Evolutionary conservation across 2,329 filamentous ascomycete genomes (phyloP), one percentile per base, ranked within the genome.

Genomic region (Fusarium circinatum): DNA sequence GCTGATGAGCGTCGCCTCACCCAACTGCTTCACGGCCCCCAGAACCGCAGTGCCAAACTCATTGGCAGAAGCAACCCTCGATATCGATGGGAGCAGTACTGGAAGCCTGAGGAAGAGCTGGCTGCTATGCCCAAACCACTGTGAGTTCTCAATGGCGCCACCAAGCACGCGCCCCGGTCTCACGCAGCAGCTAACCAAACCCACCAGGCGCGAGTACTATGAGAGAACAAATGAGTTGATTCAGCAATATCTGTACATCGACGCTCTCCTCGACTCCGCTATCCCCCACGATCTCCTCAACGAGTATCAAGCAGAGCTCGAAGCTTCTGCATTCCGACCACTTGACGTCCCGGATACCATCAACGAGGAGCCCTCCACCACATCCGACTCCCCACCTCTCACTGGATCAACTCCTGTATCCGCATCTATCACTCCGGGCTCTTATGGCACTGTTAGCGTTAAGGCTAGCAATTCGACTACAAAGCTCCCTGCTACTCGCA

Each of bases 231-330:
- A 98, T 83, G 91, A 92, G 75, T 86, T 98, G 48, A 91, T 98
- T 67, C 93, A 96, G 81, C 93, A 97, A 80, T 98, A 98, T 81
- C 87, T 97, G 72, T 98, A 97, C 81, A 98, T 98, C 77, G 96
- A 98, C 83, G 90, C 92, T 59, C 86, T 98, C 64, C 88, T 98
- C 70, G 95, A 98, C 83, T 98, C 94, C 14, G 95, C 94, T 36
- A 89, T 98, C n/a, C 95, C 95, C 5, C 95, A 97, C 79, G 92
- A 96, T 77, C 86, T 98, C 49, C 91, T 98, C 65, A 95, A 97
- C 79, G 95, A 98, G 82, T 98, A 98, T 82, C 91, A 83, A 41
- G 81, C 91, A 73, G 86, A 92, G 72, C 85, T 90, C 56, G 86
- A 89, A 48, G 85, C 86, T 26, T 88, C 86, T 44, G 86, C 86